phyloP scores from a whole-genome alignment of 257 asterid species.

The Linderniella brevidens region DNA sequence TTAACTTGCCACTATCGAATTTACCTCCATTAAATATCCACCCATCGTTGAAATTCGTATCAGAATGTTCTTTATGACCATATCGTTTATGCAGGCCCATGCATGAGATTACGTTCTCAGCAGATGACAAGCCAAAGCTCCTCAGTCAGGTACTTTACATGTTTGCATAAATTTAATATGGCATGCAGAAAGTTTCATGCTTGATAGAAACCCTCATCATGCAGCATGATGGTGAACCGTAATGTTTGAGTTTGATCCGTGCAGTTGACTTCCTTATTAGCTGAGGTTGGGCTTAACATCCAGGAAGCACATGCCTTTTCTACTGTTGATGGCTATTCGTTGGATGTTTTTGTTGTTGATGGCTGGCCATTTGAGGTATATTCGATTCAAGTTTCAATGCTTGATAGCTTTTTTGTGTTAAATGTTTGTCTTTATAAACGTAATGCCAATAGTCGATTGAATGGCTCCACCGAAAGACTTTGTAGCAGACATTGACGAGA shows the following conservation, averaged over 20 bases:
- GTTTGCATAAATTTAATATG: background rate
- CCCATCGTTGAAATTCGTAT: conserved; percentile 1
- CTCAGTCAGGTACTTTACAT: conserved; percentile 59
- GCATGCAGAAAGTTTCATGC: too few relatives aligned
- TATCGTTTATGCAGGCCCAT: conserved; percentile 46
- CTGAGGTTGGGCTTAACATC: conserved; percentile 91
- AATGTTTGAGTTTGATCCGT: conserved; percentile 2
- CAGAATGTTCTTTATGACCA: conserved; percentile 2
- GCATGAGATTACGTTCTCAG: conserved; percentile 92
- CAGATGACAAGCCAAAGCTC: conserved; percentile 77
- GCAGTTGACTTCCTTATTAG: conserved; percentile 90
- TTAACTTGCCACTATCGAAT: conserved; percentile 2
- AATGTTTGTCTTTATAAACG: too few relatives aligned
- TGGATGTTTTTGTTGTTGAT: conserved; percentile 94
- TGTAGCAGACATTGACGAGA: too few relatives aligned
- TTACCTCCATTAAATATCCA: background rate
- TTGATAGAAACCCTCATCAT: too few relatives aligned
- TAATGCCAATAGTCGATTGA: too few relatives aligned
- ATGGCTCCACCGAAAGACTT: too few relatives aligned
- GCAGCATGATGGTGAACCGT: too few relatives aligned
- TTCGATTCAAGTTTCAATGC: background rate
- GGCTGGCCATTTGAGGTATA: conserved; percentile 93
- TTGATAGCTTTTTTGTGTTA: too few relatives aligned
- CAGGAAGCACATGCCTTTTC: conserved; percentile 98
- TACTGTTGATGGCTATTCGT: conserved; percentile 82